Evolutionary conservation across 2,329 filamentous ascomycete species (phyloP).

Genomic region (Cordyceps fumosorosea): DNA sequence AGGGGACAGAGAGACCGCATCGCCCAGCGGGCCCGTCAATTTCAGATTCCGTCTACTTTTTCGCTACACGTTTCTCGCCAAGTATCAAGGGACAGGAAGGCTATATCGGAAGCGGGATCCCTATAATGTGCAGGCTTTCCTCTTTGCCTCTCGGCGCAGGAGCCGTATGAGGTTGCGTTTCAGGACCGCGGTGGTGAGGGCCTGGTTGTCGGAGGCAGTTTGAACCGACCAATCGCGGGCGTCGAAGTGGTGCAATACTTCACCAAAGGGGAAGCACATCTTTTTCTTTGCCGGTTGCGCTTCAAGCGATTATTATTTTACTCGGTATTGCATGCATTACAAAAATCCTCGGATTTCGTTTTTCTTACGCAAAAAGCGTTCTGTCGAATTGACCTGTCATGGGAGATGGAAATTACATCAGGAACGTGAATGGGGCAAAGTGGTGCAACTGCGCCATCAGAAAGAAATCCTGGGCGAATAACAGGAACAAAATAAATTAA

Average conservation of each 20-base stretch:
- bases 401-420: neutral
- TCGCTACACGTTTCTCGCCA: neutral
- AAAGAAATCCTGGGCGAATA: neutral
- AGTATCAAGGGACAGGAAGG: neutral
- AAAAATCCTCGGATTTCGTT: too few species aligned
- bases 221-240: neutral
- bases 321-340: too few species aligned
- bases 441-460: neutral
- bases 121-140: neutral
- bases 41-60: neutral
- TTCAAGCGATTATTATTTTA: too few species aligned
- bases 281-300: too few species aligned
- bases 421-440: neutral
- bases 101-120: neutral
- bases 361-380: too few species aligned
- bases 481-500: neutral
- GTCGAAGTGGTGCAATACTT: neutral
- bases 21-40: neutral
- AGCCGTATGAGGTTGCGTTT: constrained; percentile 8
- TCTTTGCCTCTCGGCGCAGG: neutral
- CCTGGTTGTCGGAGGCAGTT: neutral
- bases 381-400: too few species aligned
- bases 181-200: constrained; percentile 5
- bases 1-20: neutral
- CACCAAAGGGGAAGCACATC: too few species aligned